Evolutionary conservation across 192 early-diverging fungal species (phyloP).

Genomic region (Podochytrium sp.): DNA sequence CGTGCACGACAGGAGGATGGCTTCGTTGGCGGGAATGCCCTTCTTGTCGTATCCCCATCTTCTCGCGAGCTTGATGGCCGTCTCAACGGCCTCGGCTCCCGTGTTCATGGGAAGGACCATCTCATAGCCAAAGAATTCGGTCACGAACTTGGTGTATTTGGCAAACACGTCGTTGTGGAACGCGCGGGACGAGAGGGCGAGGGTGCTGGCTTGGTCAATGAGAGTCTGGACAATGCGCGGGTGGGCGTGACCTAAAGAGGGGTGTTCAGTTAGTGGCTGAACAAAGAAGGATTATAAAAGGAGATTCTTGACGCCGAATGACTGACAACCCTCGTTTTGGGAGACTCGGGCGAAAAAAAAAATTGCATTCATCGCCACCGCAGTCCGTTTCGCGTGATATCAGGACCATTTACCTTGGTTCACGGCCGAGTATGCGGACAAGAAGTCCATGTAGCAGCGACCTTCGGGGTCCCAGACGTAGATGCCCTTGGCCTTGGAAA

Average conservation of each 20-base stretch:
- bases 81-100: slow-evolving; percentile 98
- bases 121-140: slow-evolving; percentile 92
- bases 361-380: too few species aligned
- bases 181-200: slow-evolving; percentile 89
- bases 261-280: too few species aligned
- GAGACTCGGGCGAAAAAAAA: too few species aligned
- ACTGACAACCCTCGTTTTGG: too few species aligned
- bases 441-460: slow-evolving; percentile 84
- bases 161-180: slow-evolving; percentile 97
- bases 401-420: slow-evolving; percentile 81
- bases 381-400: too few species aligned
- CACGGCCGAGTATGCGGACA: slow-evolving; percentile 82
- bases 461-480: slow-evolving; percentile 96
- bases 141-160: slow-evolving; percentile 86
- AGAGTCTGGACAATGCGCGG: slow-evolving; percentile 93
- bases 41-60: slow-evolving; percentile 97
- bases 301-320: too few species aligned
- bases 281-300: too few species aligned
- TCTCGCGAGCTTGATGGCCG: slow-evolving; percentile 95
- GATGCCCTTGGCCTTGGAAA: slow-evolving; percentile 82
- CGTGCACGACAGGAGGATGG: slow-evolving; percentile 80
- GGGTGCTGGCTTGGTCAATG: slow-evolving; percentile 82
- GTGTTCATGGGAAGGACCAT: slow-evolving; percentile 99
- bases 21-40: slow-evolving; percentile 77
- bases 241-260: slow-evolving; percentile 85